Evolutionary conservation across 495 filamentous ascomycete species (phyloP).

Genomic region (Trichoderma gamsii): DNA sequence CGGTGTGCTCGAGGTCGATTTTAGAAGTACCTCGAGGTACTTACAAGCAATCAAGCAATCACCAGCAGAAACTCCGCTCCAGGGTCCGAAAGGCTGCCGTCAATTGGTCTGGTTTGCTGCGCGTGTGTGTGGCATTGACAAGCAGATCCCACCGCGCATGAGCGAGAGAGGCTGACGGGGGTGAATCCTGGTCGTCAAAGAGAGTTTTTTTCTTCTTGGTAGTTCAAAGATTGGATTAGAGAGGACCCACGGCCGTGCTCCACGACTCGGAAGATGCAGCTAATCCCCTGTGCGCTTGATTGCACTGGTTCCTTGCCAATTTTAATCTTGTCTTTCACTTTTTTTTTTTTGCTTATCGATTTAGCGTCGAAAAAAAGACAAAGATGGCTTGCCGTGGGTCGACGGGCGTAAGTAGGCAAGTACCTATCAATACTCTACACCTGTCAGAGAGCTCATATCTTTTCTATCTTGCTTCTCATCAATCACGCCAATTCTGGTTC

Average conservation of each 20-base stretch:
- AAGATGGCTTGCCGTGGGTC: not conserved
- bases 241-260: slow-evolving; percentile 4
- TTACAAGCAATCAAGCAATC: not conserved
- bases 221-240: not conserved
- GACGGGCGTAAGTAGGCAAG: not conserved
- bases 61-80: not conserved
- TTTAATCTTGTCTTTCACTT: not conserved
- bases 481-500: not conserved
- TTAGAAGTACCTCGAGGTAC: not conserved
- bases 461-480: not conserved
- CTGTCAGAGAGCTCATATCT: not conserved
- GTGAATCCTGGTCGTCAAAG: not conserved
- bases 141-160: not conserved
- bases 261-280: slow-evolving; percentile 1
- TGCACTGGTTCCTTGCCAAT: not conserved
- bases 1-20: not conserved
- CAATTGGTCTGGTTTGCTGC: not conserved
- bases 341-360: slow-evolving; percentile 7
- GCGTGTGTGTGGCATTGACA: not conserved
- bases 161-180: not conserved
- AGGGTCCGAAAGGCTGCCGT: no score
- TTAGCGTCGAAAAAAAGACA: not conserved
- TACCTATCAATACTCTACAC: not conserved
- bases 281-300: slow-evolving; percentile 6
- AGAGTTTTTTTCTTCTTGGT: not conserved